These are phyloP conservation scores for Arctium lappa DNA, from an alignment of 129 eudicot genomes.

Conservation along the genomic window DNA sequence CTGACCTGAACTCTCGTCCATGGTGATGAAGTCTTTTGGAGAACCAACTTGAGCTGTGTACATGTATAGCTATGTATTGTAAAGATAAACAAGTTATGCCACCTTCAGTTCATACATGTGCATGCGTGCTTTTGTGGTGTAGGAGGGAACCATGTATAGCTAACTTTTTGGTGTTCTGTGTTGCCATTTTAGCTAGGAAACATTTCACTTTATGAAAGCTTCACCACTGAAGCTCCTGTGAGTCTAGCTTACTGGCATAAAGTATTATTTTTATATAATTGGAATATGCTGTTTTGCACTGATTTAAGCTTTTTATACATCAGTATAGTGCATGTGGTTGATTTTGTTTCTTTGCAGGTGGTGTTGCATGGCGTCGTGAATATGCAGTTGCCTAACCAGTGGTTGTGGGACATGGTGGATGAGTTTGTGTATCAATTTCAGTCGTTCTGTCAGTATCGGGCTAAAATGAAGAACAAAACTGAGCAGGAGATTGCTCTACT, in stretches of 20 bases:
- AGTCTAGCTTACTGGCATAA: not conserved
- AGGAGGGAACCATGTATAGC: not conserved
- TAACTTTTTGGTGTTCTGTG: not conserved
- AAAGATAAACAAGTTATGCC: too few relatives aligned
- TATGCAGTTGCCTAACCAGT: slow-evolving; percentile 97
- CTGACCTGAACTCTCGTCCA: too few relatives aligned
- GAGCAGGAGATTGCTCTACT: slow-evolving; percentile 88
- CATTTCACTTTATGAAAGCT: not conserved
- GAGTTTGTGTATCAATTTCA: slow-evolving; percentile 95
- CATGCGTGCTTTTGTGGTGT: too few relatives aligned
- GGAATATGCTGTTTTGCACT: not conserved
- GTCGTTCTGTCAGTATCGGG: slow-evolving; percentile 93
- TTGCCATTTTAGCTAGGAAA: not conserved
- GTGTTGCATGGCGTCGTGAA: slow-evolving; percentile 87
- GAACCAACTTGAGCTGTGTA: too few relatives aligned
- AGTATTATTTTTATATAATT: not conserved
- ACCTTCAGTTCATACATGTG: too few relatives aligned
- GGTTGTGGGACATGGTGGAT: slow-evolving; percentile 99
- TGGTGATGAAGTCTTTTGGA: too few relatives aligned
- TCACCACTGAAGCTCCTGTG: not conserved
- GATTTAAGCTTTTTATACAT: not conserved
- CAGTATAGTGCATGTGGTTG: not conserved
- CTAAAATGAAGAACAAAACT: slow-evolving; percentile 92
- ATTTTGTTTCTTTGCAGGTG: slow-evolving; percentile 44
- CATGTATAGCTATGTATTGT: too few relatives aligned